Conservation (phyloP, 1,284 basidiomycete genomes). For the Ceratorhiza oryzae-sativae region DNA sequence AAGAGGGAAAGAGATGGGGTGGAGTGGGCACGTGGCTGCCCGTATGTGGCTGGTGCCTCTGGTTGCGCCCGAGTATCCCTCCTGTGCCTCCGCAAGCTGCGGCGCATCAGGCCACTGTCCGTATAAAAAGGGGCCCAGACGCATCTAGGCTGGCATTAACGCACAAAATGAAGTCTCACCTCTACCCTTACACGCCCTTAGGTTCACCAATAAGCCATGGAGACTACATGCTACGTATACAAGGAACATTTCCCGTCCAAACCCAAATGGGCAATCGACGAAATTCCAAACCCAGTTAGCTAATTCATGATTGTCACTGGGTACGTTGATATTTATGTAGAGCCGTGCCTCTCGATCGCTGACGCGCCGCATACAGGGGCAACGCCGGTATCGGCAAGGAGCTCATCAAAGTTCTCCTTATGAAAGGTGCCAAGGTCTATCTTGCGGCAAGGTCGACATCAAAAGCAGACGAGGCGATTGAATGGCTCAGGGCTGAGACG, state of each 20-base stretch:
- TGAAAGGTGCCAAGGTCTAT: conserved; percentile 53
- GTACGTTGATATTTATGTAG: no score
- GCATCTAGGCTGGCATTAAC: neutral
- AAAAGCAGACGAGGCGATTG: conserved; percentile 53
- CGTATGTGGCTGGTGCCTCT: no score
- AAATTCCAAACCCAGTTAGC: conserved; percentile 43
- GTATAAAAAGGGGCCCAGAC: neutral
- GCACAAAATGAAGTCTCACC: neutral
- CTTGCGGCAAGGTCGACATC: conserved; percentile 51
- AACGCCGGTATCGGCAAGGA: conserved; percentile 18
- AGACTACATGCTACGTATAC: neutral
- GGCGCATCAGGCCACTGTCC: neutral
- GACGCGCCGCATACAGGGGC: neutral
- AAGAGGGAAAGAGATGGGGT: no score
- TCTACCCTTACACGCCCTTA: neutral
- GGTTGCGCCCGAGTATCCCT: no score
- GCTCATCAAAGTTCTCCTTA: conserved; percentile 45
- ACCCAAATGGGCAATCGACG: conserved; percentile 39
- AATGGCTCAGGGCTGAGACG: conserved; percentile 56
- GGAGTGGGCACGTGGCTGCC: no score
- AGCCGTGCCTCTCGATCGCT: neutral
- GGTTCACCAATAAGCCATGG: neutral
- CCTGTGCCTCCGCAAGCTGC: no score
- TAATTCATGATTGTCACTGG: conserved; percentile 52
- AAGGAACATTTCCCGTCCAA: conserved; percentile 40